These are phyloP conservation scores for Salvia splendens DNA, from an alignment of 257 asterid genomes.

Conservation along the genomic window DNA sequence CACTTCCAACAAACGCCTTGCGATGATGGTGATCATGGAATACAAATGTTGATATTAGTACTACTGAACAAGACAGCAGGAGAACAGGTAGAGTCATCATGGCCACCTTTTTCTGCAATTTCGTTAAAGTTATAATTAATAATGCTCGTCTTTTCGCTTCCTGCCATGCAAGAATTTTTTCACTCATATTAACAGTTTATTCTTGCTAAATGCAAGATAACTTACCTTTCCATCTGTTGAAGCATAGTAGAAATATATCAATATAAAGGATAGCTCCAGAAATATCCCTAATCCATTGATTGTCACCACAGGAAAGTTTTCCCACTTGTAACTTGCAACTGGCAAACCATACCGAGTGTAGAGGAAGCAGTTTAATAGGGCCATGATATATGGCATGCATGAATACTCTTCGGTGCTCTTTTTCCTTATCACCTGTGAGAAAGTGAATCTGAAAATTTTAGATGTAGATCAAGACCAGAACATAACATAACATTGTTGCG, in stretches of 20 bases:
- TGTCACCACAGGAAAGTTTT: constrained; percentile 66
- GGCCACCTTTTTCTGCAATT: constrained; percentile 58
- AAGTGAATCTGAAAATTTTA: constrained; percentile 54
- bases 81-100: constrained; percentile 43
- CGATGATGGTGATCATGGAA: constrained; percentile 58
- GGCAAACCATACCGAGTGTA: constrained; percentile 91
- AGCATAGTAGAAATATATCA: constrained; percentile 52
- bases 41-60: constrained; percentile 45
- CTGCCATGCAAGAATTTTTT: too few species aligned
- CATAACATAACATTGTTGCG: too few species aligned
- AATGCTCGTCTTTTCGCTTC: too few species aligned
- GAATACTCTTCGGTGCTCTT: constrained; percentile 62
- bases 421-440: constrained; percentile 53
- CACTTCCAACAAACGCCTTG: constrained; percentile 72
- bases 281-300: constrained; percentile 70
- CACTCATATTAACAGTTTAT: neutral
- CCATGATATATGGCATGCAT: constrained; percentile 66
- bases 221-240: constrained; percentile 58
- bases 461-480: too few species aligned
- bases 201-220: neutral
- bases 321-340: constrained; percentile 69
- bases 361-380: constrained; percentile 61
- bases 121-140: neutral
- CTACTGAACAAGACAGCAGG: constrained; percentile 37
- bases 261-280: constrained; percentile 63